Conservation (phyloP, 2,329 filamentous ascomycete species). For the Aspergillus sp. region DNA sequence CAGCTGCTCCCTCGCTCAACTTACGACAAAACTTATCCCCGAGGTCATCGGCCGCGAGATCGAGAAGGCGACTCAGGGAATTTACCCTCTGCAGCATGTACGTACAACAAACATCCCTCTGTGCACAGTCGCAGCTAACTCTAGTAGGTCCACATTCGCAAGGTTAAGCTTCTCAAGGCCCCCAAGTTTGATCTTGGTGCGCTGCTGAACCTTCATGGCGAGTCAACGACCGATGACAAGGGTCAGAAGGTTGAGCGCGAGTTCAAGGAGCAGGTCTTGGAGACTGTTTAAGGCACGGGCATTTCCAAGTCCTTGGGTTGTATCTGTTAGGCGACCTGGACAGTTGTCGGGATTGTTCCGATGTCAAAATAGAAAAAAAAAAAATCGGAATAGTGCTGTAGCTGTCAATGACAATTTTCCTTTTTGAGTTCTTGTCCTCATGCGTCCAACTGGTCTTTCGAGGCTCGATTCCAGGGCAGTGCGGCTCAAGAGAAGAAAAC, state of each 20-base stretch:
- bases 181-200: constrained; percentile 99
- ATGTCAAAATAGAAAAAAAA: constrained; percentile 10
- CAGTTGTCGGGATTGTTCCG: constrained; percentile 8
- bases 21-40: constrained; percentile 97
- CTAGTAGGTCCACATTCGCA: constrained; percentile 95
- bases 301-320: constrained; percentile 79
- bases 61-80: constrained; percentile 98
- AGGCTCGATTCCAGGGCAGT: no score
- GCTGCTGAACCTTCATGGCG: constrained; percentile 94
- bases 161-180: constrained; percentile 98
- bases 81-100: constrained; percentile 99
- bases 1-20: constrained; percentile 91
- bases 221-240: constrained; percentile 93
- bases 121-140: constrained; percentile 37
- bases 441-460: no score
- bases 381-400: constrained; percentile 19
- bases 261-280: constrained; percentile 98
- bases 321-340: constrained; percentile 1
- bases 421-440: constrained; percentile 3
- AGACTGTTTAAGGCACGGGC: constrained; percentile 78
- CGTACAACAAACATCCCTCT: constrained; percentile 32
- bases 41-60: constrained; percentile 99
- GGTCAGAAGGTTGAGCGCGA: constrained; percentile 98
- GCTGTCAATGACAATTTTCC: constrained; percentile 15
- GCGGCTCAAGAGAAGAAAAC: no score